Conservation (phyloP, 176 grass and related monocot species). For the Lolium perenne region DNA sequence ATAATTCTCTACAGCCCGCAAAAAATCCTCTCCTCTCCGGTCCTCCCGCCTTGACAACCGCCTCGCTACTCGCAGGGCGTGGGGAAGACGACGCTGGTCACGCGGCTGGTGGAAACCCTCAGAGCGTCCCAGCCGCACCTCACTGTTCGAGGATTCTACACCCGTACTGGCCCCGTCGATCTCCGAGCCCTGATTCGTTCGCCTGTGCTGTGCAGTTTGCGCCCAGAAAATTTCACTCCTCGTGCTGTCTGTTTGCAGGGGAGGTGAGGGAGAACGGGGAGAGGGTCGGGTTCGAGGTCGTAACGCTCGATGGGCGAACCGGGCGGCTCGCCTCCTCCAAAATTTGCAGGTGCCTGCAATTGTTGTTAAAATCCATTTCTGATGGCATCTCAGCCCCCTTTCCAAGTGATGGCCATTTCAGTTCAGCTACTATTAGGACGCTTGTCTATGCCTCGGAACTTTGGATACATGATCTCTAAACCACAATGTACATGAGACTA, state of each 20-base stretch:
- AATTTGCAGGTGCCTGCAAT: conserved; percentile 57
- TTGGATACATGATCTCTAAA: not conserved
- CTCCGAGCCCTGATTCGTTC: not conserved
- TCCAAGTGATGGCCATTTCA: not conserved
- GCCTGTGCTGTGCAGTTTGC: not conserved
- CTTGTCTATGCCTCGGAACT: not conserved
- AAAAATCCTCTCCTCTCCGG: too few relatives aligned
- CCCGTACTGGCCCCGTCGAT: conserved; percentile 51
- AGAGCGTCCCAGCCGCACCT: conserved; percentile 64
- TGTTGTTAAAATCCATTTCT: not conserved
- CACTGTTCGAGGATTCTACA: conserved; percentile 79
- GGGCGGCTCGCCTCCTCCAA: conserved; percentile 74
- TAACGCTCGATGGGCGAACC: conserved; percentile 68
- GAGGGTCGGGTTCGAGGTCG: conserved; percentile 85
- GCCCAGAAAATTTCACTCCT: conserved; percentile 34
- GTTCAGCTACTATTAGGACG: not conserved
- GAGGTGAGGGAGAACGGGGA: conserved; percentile 76
- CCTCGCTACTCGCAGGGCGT: conserved; percentile 59
- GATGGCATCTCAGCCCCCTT: not conserved
- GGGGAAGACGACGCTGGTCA: conserved; percentile 92
- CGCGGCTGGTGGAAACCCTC: conserved; percentile 69
- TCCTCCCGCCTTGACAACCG: not conserved
- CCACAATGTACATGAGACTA: not conserved
- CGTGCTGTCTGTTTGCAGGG: conserved; percentile 43
- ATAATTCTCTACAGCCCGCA: not conserved